Base-by-base conservation (phyloP, 2,329 filamentous ascomycete species). In the Metarhizium rileyi region DNA sequence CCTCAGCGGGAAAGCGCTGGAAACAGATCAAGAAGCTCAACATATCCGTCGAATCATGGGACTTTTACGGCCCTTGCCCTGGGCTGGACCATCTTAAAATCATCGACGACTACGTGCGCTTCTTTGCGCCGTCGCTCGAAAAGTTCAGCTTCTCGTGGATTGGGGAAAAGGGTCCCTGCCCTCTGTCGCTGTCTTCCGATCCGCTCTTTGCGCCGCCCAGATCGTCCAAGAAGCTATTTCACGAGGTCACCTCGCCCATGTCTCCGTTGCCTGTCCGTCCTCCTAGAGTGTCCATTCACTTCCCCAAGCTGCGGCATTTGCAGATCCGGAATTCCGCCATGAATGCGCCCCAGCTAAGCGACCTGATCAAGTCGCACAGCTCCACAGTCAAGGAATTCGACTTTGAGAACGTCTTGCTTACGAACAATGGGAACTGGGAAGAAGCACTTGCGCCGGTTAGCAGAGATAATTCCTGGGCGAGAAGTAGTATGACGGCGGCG, bases 61-160 rank as follows among this genome's bases (percentile, higher is more conserved):
- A 81, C 63, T 83, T 81, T 64, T 71, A 72, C 56, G 77, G 73
- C 26, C 66, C 74, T 0, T 75, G 75, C n/a, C 77, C 78, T 1
- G 78, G 83, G 18, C 71, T 78, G 28, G 80, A 88, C 65, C 86
- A 87, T 63, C 76, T 83, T 49, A 89, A 89, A 67, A 80, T 93
- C 59, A 78, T 95, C 1, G 85, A 93, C 58, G 83, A 87, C 57
- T 95, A 90, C 63, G 75, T 95, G 54, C 80, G 85, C 50, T 75
- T 72, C 55, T 87, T 94, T 62, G 77, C 83, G 0, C 71, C 74
- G 5, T 73, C 68, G 28, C 72, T 93, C 1, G 83, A 84, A 54
- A 83, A 83, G 63, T 75, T 95, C 50, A 76, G 77, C 50, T 94
- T 95, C 66, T 77, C 80, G 50, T 95, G 90, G 89, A 72, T 83